phyloP scores from a whole-genome alignment of 176 grass and related monocot species.

The Puccinellia tenuiflora region DNA sequence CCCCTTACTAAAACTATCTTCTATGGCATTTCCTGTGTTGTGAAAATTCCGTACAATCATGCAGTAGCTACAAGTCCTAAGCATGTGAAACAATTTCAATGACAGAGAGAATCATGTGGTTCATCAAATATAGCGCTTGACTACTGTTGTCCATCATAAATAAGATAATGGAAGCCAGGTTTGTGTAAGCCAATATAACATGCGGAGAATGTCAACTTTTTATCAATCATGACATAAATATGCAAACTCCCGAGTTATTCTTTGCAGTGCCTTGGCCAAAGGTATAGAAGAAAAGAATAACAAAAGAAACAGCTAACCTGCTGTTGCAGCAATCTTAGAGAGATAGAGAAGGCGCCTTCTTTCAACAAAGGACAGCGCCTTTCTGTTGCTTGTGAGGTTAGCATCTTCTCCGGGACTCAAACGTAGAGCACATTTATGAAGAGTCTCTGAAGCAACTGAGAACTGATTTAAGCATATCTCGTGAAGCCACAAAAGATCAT shows the following conservation, averaged over 20 bases:
- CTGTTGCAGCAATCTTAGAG: slow-evolving; percentile 88
- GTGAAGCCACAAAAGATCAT: slow-evolving; percentile 84
- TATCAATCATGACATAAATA: neutral
- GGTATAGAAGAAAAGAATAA: neutral
- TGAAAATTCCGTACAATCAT: slow-evolving; percentile 8
- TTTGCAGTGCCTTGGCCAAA: neutral
- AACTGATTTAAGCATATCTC: slow-evolving; percentile 84
- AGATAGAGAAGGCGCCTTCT: slow-evolving; percentile 87
- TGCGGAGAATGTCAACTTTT: neutral
- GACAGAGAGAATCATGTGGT: neutral
- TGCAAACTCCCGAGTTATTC: neutral
- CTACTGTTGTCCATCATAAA: slow-evolving; percentile 8
- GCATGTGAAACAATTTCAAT: slow-evolving; percentile 15
- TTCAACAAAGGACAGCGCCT: slow-evolving; percentile 48
- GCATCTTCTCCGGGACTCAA: slow-evolving; percentile 27
- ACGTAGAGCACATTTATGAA: slow-evolving; percentile 63
- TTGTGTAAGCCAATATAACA: slow-evolving; percentile 7
- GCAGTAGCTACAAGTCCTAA: slow-evolving; percentile 9
- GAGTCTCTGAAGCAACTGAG: slow-evolving; percentile 69
- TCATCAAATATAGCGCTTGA: neutral
- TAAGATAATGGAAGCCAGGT: neutral
- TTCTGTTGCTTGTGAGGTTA: slow-evolving; percentile 37
- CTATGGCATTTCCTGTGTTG: neutral
- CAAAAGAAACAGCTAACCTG: slow-evolving; percentile 60
- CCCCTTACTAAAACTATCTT: neutral